Evolutionary conservation across 495 filamentous ascomycete genomes (phyloP).

Genomic region (Talaromyces stipitatus): DNA sequence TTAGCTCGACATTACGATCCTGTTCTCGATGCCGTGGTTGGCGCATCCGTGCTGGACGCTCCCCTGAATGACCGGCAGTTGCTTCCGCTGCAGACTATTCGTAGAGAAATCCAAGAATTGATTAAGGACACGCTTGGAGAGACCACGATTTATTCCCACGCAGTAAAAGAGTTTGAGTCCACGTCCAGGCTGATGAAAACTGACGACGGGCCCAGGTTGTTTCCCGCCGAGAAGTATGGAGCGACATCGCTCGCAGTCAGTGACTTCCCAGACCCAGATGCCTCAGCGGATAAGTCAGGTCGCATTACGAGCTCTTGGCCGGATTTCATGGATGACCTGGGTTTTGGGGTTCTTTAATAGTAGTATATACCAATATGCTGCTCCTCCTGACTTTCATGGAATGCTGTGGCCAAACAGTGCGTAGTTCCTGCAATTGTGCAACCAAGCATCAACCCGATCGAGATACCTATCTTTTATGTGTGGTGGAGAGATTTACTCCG

Average conservation of each 20-base stretch:
- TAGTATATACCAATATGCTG: too few relatives aligned
- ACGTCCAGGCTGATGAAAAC: not conserved
- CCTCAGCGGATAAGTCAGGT: not conserved
- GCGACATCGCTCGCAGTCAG: not conserved
- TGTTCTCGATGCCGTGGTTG: conserved; percentile 1
- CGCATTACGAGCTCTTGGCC: not conserved
- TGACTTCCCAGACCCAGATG: not conserved
- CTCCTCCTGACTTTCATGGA: too few relatives aligned
- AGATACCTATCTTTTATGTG: too few relatives aligned
- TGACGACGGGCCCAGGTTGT: not conserved
- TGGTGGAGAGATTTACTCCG: too few relatives aligned
- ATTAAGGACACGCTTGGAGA: not conserved
- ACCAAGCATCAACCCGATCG: too few relatives aligned
- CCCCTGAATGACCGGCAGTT: not conserved
- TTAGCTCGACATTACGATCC: not conserved
- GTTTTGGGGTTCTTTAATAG: conserved; percentile 1
- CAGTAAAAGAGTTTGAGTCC: not conserved
- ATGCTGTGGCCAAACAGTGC: too few relatives aligned
- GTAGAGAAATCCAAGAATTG: not conserved
- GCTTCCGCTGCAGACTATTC: not conserved
- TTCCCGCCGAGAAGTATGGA: not conserved
- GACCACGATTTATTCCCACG: not conserved
- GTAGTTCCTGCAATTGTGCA: too few relatives aligned
- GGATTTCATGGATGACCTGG: conserved; percentile 5
- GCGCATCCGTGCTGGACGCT: not conserved